These are phyloP conservation scores for Venturiaceae sp. DNA, from an alignment of 2,329 filamentous ascomycete genomes.

Conservation along the genomic window DNA sequence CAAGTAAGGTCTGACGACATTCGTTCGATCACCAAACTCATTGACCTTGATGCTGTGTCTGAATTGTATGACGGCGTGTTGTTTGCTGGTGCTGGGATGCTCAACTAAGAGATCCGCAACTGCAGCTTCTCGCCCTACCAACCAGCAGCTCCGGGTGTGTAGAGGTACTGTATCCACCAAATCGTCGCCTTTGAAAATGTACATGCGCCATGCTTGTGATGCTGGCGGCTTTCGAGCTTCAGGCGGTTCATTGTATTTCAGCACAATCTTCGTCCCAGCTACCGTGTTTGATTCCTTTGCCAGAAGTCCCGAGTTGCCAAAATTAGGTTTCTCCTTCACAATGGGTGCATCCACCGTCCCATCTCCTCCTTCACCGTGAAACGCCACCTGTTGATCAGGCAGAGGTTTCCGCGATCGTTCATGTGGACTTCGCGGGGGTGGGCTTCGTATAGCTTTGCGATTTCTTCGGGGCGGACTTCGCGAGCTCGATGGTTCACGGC, in stretches of 20 bases:
- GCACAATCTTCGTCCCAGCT: slow-evolving; percentile 62
- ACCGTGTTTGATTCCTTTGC: slow-evolving; percentile 84
- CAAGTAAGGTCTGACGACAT: slow-evolving; percentile 60
- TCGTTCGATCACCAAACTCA: slow-evolving; percentile 34
- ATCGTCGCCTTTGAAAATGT: slow-evolving; percentile 79
- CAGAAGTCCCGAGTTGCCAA: slow-evolving; percentile 66
- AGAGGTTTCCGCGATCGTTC: slow-evolving; percentile 29
- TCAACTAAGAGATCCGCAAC: slow-evolving; percentile 79
- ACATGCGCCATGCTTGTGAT: slow-evolving; percentile 76
- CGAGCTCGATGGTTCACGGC: not conserved
- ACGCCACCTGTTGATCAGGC: slow-evolving; percentile 37
- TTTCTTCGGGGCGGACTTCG: not conserved
- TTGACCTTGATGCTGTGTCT: slow-evolving; percentile 49
- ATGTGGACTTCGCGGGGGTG: not conserved
- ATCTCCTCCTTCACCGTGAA: slow-evolving; percentile 22
- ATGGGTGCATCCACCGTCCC: slow-evolving; percentile 20
- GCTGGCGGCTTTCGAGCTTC: slow-evolving; percentile 82
- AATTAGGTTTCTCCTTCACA: slow-evolving; percentile 84
- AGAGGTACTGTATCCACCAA: slow-evolving; percentile 76
- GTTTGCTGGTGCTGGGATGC: slow-evolving; percentile 88
- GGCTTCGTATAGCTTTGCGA: not conserved
- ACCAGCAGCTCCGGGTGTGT: slow-evolving; percentile 72
- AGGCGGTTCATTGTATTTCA: slow-evolving; percentile 93
- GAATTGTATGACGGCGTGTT: slow-evolving; percentile 94
- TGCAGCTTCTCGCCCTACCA: slow-evolving; percentile 69